A percentile compares a stretch with the other conserved stretches of the same genome.
Conservation (phyloP, 345 rosid genomes). For the Limnanthes douglasii region DNA sequence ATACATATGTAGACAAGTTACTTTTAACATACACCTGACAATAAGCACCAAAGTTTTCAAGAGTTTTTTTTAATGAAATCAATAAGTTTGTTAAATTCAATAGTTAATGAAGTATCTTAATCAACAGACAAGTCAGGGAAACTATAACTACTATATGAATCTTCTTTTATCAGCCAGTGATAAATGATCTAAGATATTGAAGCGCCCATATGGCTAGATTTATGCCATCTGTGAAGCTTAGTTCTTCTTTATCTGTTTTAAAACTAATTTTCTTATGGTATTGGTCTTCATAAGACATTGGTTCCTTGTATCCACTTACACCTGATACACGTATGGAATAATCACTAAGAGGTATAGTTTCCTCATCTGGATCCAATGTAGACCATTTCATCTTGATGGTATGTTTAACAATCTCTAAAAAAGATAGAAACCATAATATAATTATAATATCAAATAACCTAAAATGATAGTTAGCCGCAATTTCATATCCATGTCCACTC, state of each 20-base stretch:
- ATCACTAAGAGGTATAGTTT: conserved; percentile 27
- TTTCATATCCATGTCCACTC: conserved; percentile 17
- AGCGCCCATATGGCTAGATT: conserved; percentile 47
- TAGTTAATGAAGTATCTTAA: conserved; percentile 21
- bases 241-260: conserved; percentile 83
- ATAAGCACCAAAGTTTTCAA: conserved; percentile 74
- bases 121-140: conserved; percentile 18
- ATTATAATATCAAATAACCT: conserved; percentile 71
- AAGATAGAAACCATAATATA: conserved; percentile 26
- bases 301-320: conserved; percentile 38
- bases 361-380: conserved; percentile 15
- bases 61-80: conserved; percentile 46
- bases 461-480: conserved; percentile 10
- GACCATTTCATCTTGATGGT: conserved; percentile 24
- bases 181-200: conserved; percentile 60
- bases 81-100: conserved; percentile 31
- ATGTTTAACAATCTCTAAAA: conserved; percentile 23
- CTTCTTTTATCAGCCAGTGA: conserved; percentile 21
- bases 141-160: conserved; percentile 18
- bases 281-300: conserved; percentile 44
- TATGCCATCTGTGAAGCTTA: conserved; percentile 41
- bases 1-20: too few species aligned
- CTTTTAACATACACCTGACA: too few species aligned
- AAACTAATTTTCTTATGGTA: conserved; percentile 91
- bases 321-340: conserved; percentile 31